Evolutionary conservation across 106 monocot species (phyloP).

Genomic region (Platanthera zijinensis): DNA sequence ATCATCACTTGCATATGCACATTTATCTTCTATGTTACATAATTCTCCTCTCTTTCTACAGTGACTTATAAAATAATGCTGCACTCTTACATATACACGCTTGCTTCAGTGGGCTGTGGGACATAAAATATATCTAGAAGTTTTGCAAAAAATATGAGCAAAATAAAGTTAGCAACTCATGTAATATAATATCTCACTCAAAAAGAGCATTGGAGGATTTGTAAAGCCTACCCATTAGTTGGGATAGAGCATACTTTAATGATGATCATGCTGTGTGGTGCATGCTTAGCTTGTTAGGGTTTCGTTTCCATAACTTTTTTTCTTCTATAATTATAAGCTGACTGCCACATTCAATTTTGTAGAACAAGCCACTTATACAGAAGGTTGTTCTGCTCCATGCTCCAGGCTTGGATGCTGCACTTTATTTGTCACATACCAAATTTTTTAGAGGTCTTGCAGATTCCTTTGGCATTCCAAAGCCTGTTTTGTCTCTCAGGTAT

Average conservation of each 20-base stretch:
- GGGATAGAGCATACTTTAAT: neutral
- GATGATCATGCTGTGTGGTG: neutral
- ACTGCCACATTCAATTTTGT: slow-evolving; percentile 18
- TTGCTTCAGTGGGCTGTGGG: neutral
- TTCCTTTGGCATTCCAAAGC: slow-evolving; percentile 67
- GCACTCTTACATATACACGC: neutral
- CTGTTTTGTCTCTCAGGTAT: slow-evolving; percentile 84
- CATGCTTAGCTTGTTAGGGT: neutral
- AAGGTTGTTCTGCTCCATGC: slow-evolving; percentile 84
- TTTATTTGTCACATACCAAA: slow-evolving; percentile 66
- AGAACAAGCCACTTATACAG: slow-evolving; percentile 86
- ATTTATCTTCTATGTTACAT: neutral
- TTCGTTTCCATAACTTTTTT: neutral
- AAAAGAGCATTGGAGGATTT: neutral
- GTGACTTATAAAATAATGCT: neutral
- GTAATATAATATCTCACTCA: neutral
- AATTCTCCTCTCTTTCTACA: neutral
- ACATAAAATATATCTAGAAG: neutral
- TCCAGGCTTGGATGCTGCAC: slow-evolving; percentile 92
- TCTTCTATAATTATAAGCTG: neutral
- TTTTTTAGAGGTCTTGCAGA: slow-evolving; percentile 48
- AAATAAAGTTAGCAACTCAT: neutral
- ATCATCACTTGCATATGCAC: neutral
- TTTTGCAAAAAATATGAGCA: neutral
- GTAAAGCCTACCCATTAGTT: neutral